These are phyloP conservation scores for Globisporangium cylindrosporum DNA, from an alignment of 352 stramenopile genomes.

Conservation along the genomic window DNA sequence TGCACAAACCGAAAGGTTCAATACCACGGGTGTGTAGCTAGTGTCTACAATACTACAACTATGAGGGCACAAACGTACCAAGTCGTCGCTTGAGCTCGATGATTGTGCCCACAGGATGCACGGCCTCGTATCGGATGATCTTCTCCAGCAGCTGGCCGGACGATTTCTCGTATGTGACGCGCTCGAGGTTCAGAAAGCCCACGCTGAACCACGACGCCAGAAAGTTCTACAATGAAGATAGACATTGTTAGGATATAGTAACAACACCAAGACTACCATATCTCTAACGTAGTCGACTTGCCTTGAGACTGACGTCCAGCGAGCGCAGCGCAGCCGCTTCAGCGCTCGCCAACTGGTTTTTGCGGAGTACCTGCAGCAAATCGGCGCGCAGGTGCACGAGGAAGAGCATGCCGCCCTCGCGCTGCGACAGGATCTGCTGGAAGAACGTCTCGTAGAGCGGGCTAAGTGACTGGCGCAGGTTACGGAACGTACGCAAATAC, in stretches of 20 bases:
- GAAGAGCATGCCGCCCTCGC: constrained; percentile 80
- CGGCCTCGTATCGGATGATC: constrained; percentile 94
- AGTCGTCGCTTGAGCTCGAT: constrained; percentile 91
- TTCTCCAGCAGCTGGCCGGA: constrained; percentile 92
- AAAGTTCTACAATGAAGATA: constrained; percentile 47
- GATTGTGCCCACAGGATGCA: constrained; percentile 93
- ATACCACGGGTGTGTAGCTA: neutral
- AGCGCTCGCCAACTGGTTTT: constrained; percentile 32
- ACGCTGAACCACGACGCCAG: constrained; percentile 92
- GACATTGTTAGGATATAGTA: neutral
- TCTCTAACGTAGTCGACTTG: constrained; percentile 12
- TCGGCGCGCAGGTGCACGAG: constrained; percentile 77
- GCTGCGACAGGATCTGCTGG: constrained; percentile 79
- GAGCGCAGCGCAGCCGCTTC: constrained; percentile 59
- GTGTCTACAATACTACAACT: neutral
- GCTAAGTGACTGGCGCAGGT: constrained; percentile 49
- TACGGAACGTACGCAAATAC: constrained; percentile 71
- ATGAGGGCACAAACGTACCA: constrained; percentile 26
- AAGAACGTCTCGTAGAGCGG: constrained; percentile 83
- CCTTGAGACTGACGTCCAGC: constrained; percentile 74
- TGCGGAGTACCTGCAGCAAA: constrained; percentile 59
- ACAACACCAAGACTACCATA: neutral
- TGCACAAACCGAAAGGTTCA: neutral
- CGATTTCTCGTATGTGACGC: constrained; percentile 93
- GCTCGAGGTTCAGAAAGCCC: constrained; percentile 87